These are phyloP conservation scores for Leccinum subgranulosum DNA, from an alignment of 768 basidiomycete species.

Conservation along the genomic window DNA sequence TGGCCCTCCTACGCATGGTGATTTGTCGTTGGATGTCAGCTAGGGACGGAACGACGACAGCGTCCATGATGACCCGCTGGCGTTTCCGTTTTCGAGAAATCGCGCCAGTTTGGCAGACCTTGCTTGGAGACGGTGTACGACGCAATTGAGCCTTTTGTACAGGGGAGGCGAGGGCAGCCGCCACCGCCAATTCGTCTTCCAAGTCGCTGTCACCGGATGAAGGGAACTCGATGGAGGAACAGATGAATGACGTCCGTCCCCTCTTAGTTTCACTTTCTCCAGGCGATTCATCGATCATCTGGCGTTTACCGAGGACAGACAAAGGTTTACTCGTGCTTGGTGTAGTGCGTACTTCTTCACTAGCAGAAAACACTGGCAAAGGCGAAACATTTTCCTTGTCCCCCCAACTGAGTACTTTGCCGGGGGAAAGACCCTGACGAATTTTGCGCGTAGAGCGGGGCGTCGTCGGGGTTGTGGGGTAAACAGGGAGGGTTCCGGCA, in stretches of 20 bases:
- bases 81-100: conserved; percentile 39
- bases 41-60: conserved; percentile 46
- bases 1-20: conserved; percentile 20
- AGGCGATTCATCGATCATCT: conserved; percentile 35
- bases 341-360: conserved; percentile 43
- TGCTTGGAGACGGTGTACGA: not conserved
- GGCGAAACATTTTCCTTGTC: conserved; percentile 67
- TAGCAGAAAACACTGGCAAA: conserved; percentile 33
- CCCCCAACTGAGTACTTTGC: conserved; percentile 35
- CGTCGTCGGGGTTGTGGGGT: conserved; percentile 29
- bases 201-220: conserved; percentile 22
- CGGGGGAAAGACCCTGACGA: conserved; percentile 30
- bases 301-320: conserved; percentile 45
- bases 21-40: conserved; percentile 23
- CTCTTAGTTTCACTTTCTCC: conserved; percentile 25
- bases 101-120: conserved; percentile 3
- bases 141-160: conserved; percentile 7
- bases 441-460: conserved; percentile 27
- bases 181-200: conserved; percentile 31
- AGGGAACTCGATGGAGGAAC: conserved; percentile 31
- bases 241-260: conserved; percentile 29
- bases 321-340: conserved; percentile 25
- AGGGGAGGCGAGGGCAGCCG: conserved; percentile 21
- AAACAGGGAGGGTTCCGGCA: conserved; percentile 24
- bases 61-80: conserved; percentile 49